phyloP scores from a whole-genome alignment of 768 basidiomycete species.

The Cubamyces sp. region DNA sequence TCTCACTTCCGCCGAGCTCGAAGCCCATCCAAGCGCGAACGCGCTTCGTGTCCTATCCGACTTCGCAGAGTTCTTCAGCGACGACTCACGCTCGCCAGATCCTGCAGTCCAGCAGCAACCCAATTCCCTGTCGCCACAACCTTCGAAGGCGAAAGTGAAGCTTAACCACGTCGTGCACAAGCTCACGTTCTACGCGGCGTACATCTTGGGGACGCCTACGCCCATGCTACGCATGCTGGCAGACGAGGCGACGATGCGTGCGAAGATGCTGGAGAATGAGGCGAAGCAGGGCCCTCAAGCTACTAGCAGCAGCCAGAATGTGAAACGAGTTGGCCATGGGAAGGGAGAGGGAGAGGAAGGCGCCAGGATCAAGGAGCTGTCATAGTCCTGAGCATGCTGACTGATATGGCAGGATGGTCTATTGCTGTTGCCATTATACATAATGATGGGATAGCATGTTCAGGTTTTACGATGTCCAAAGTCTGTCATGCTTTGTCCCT shows the following conservation, averaged over 20 bases:
- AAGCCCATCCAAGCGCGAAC: slow-evolving; percentile 44
- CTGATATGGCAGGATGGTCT: too few relatives aligned
- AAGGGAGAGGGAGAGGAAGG: background rate
- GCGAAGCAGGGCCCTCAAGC: slow-evolving; percentile 1
- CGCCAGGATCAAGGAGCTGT: slow-evolving; percentile 15
- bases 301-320: background rate
- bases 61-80: slow-evolving; percentile 47
- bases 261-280: slow-evolving; percentile 34
- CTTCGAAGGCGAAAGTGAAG: background rate
- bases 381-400: background rate
- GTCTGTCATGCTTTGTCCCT: too few relatives aligned
- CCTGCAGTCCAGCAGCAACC: slow-evolving; percentile 24
- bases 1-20: slow-evolving; percentile 29
- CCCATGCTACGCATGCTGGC: slow-evolving; percentile 45
- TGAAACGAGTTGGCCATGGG: background rate
- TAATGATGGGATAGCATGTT: background rate
- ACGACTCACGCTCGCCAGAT: background rate
- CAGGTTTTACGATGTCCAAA: too few relatives aligned
- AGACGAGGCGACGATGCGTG: slow-evolving; percentile 43
- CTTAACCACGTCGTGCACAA: slow-evolving; percentile 55
- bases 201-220: slow-evolving; percentile 54
- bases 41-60: slow-evolving; percentile 60
- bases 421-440: background rate
- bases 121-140: background rate
- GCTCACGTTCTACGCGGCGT: slow-evolving; percentile 70